These are phyloP conservation scores for Biancaea sappan DNA, from an alignment of 306 rosid species.

Conservation along the genomic window DNA sequence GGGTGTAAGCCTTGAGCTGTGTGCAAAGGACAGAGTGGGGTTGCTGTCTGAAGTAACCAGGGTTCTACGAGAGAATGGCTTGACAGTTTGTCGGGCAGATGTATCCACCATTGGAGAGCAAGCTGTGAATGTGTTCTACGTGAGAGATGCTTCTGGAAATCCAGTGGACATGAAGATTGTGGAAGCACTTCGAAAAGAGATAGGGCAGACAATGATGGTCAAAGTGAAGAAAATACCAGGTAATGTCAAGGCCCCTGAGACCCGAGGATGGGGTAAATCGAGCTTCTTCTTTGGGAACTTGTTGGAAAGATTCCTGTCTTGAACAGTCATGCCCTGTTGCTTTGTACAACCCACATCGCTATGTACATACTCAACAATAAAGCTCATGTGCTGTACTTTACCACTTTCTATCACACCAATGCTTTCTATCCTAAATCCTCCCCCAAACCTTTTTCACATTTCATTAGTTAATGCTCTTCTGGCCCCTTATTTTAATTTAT, in stretches of 20 bases:
- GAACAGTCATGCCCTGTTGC: neutral
- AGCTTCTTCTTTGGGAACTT: slow-evolving; percentile 65
- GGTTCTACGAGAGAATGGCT: slow-evolving; percentile 71
- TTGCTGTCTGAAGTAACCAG: slow-evolving; percentile 77
- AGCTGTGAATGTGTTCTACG: slow-evolving; percentile 60
- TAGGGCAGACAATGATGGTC: slow-evolving; percentile 55
- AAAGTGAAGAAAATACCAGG: slow-evolving; percentile 56
- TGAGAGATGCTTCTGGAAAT: slow-evolving; percentile 59
- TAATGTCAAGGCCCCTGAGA: slow-evolving; percentile 42
- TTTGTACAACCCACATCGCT: neutral
- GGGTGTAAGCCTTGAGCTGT: slow-evolving; percentile 76
- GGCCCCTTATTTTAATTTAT: neutral
- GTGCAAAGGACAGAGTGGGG: slow-evolving; percentile 76
- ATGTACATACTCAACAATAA: slow-evolving; percentile 44
- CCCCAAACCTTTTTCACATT: neutral
- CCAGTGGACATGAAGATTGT: slow-evolving; percentile 49
- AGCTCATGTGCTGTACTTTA: slow-evolving; percentile 33
- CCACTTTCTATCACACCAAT: slow-evolving; percentile 11
- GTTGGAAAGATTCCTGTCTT: slow-evolving; percentile 58
- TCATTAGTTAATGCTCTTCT: neutral
- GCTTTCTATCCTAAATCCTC: slow-evolving; percentile 12
- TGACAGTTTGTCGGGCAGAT: slow-evolving; percentile 67
- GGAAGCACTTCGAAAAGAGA: slow-evolving; percentile 56
- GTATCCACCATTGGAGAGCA: slow-evolving; percentile 64
- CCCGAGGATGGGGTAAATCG: slow-evolving; percentile 58